Percentiles rank a stretch among this genome's conserved stretches.
These are phyloP conservation scores for Simmondsia chinensis DNA, from an alignment of 148 eudicot species.

Conservation along the genomic window DNA sequence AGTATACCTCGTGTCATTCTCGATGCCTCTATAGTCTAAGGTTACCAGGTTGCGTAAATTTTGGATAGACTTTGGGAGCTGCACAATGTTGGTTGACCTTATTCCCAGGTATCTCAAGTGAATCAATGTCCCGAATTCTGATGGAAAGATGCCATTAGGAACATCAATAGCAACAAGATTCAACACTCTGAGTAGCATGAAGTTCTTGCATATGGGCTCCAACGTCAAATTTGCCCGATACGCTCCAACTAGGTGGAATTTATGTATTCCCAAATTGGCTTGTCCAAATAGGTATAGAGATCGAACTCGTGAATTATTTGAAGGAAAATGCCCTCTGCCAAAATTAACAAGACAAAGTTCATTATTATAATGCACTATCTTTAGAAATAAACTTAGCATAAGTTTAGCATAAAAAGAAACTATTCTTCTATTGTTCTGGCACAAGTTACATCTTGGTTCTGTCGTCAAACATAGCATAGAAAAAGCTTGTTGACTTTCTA, in stretches of 20 bases:
- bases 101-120: conserved; percentile 16
- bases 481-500: too few relatives aligned
- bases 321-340: not conserved
- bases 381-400: too few relatives aligned
- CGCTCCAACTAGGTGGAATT: not conserved
- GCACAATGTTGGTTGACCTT: conserved; percentile 10
- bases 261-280: not conserved
- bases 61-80: conserved; percentile 10
- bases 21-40: conserved; percentile 16
- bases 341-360: too few relatives aligned
- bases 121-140: conserved; percentile 4
- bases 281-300: conserved; percentile 6
- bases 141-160: conserved; percentile 4
- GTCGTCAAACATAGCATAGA: too few relatives aligned
- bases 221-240: not conserved
- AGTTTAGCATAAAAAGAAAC: too few relatives aligned
- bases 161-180: conserved; percentile 15
- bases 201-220: not conserved
- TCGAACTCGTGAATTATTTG: not conserved
- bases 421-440: too few relatives aligned
- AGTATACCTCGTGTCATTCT: not conserved
- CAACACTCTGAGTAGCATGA: conserved; percentile 11
- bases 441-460: too few relatives aligned
- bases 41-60: conserved; percentile 9
- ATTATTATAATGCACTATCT: too few relatives aligned